A percentile compares a stretch with the other conserved stretches of the same genome.
phyloP scores from a whole-genome alignment of 768 basidiomycete genomes.

The Leccinum pellstonianum region DNA sequence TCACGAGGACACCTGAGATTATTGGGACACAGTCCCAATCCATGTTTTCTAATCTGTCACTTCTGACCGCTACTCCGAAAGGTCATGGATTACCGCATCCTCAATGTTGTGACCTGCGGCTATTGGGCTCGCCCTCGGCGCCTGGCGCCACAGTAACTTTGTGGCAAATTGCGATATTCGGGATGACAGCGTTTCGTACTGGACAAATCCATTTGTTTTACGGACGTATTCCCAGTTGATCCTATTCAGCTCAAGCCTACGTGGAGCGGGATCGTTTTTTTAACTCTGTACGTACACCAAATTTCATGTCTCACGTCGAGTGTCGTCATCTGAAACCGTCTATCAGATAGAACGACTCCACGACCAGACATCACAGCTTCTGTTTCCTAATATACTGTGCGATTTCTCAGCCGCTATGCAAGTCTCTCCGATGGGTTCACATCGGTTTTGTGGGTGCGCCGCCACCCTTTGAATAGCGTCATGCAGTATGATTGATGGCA shows the following conservation, averaged over 20 bases:
- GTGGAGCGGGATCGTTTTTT: background rate
- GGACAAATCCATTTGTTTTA: background rate
- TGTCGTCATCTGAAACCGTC: slow-evolving; percentile 6
- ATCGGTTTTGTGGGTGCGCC: background rate
- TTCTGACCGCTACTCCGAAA: background rate
- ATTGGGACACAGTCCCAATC: background rate
- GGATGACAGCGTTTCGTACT: background rate
- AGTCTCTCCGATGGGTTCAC: background rate
- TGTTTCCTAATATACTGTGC: background rate
- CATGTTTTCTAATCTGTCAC: background rate
- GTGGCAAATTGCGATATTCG: background rate
- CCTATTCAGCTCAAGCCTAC: background rate
- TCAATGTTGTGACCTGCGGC: background rate
- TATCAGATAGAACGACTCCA: background rate
- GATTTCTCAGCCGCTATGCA: background rate
- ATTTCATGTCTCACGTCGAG: slow-evolving; percentile 3
- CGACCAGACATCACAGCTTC: background rate
- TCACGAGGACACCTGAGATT: background rate
- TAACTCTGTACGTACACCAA: slow-evolving; percentile 1
- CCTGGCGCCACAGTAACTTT: background rate
- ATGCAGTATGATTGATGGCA: background rate
- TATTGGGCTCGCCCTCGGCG: background rate
- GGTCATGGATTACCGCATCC: background rate
- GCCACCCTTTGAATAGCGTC: background rate
- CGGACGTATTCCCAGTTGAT: background rate